phyloP scores from a whole-genome alignment of 106 monocot species.

The Dendrobium huoshanense region DNA sequence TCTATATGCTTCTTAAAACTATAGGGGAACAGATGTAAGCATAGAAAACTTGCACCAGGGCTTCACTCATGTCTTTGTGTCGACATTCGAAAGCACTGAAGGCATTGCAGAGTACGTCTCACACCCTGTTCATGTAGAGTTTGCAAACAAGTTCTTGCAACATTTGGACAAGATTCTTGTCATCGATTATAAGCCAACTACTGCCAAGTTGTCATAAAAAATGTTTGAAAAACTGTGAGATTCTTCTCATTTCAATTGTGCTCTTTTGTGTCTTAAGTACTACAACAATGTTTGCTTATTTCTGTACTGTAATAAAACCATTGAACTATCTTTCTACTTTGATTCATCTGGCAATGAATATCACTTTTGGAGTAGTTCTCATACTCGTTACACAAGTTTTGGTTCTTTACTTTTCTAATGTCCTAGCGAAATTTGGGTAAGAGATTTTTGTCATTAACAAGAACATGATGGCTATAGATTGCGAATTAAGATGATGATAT shows the following conservation, averaged over 20 bases:
- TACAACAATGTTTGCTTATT: neutral
- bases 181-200: constrained; percentile 22
- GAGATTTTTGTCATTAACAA: no score
- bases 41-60: constrained; percentile 25
- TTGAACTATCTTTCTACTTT: neutral
- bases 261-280: neutral
- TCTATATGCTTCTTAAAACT: neutral
- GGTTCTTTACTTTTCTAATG: no score
- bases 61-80: constrained; percentile 28
- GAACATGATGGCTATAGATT: no score
- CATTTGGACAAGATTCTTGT: constrained; percentile 9
- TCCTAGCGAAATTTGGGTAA: no score
- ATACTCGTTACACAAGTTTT: no score
- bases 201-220: neutral
- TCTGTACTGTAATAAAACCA: neutral
- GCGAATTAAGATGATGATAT: no score
- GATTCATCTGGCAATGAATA: neutral
- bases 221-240: neutral
- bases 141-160: constrained; percentile 11
- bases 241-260: neutral
- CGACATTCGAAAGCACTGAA: constrained; percentile 22
- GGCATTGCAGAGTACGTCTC: constrained; percentile 22
- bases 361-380: no score
- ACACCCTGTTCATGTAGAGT: constrained; percentile 22
- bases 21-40: constrained; percentile 26